These are phyloP conservation scores for Cystoderma amianthinum DNA, from an alignment of 768 basidiomycete species.

Conservation along the genomic window DNA sequence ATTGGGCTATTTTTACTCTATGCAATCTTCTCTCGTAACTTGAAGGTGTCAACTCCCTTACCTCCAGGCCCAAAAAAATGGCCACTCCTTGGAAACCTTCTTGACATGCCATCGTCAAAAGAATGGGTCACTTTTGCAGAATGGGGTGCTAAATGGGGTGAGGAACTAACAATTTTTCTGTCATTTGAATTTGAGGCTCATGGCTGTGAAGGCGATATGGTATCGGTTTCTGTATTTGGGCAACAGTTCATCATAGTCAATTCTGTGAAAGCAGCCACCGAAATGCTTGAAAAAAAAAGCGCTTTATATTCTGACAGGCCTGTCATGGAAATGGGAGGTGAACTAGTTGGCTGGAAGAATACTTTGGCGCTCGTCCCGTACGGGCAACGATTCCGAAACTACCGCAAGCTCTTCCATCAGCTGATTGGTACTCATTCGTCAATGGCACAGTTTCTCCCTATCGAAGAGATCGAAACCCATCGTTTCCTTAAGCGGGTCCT, in stretches of 20 bases:
- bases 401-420: constrained; percentile 33
- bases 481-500: constrained; percentile 31
- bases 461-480: constrained; percentile 31
- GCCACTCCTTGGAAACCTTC: constrained; percentile 39
- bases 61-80: constrained; percentile 40
- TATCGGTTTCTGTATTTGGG: constrained; percentile 36
- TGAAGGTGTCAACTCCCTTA: constrained; percentile 10
- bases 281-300: constrained; percentile 46
- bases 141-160: constrained; percentile 41
- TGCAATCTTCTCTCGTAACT: constrained; percentile 9
- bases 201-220: constrained; percentile 35
- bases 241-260: constrained; percentile 42
- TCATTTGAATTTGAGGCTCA: too few species aligned
- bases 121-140: constrained; percentile 37
- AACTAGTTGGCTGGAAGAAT: constrained; percentile 33
- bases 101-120: constrained; percentile 39
- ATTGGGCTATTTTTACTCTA: constrained; percentile 12
- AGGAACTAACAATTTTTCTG: too few species aligned
- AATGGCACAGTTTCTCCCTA: constrained; percentile 28
- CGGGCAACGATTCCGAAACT: constrained; percentile 30
- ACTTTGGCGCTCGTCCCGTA: constrained; percentile 27
- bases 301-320: constrained; percentile 52
- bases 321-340: constrained; percentile 30
- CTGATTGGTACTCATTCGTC: constrained; percentile 29
- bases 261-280: constrained; percentile 27